These are phyloP conservation scores for Leccinellum rugosiceps DNA, from an alignment of 768 basidiomycete species.

Conservation along the genomic window DNA sequence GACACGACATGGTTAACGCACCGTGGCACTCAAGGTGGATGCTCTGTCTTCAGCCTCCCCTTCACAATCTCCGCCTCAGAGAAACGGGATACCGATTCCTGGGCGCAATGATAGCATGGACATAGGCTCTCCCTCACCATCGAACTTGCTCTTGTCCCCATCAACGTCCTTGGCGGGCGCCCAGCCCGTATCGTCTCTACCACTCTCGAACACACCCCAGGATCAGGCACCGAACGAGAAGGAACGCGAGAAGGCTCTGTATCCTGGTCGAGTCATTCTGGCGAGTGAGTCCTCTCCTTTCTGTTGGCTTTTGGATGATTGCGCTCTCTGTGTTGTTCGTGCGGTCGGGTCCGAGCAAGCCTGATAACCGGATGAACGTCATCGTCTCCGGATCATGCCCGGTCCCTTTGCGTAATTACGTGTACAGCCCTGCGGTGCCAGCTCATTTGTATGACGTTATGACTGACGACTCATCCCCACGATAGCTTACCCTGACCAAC, in stretches of 20 bases:
- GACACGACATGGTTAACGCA: not conserved
- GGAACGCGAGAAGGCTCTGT: constrained; percentile 70
- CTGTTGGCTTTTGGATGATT: not conserved
- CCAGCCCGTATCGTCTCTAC: constrained; percentile 28
- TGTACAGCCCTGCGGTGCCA: constrained; percentile 1
- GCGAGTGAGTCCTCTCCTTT: constrained; percentile 57
- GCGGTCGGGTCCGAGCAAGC: not conserved
- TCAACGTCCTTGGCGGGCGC: constrained; percentile 25
- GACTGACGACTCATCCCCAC: constrained; percentile 10
- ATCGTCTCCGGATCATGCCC: constrained; percentile 13
- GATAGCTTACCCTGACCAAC: constrained; percentile 85
- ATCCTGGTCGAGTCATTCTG: constrained; percentile 79
- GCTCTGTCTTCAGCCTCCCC: constrained; percentile 32
- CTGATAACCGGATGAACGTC: not conserved
- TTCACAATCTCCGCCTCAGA: constrained; percentile 18
- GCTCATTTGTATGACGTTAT: not conserved
- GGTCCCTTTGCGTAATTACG: constrained; percentile 4
- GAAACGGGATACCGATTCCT: constrained; percentile 29
- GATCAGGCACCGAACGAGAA: constrained; percentile 41
- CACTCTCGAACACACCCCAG: constrained; percentile 13
- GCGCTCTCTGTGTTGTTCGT: constrained; percentile 1
- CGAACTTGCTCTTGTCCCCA: constrained; percentile 28
- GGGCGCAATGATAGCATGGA: constrained; percentile 12
- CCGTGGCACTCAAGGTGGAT: constrained; percentile 45
- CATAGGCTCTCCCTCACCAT: constrained; percentile 22